Conservation (phyloP, 441 rosid species). For the Manihot esculenta region DNA sequence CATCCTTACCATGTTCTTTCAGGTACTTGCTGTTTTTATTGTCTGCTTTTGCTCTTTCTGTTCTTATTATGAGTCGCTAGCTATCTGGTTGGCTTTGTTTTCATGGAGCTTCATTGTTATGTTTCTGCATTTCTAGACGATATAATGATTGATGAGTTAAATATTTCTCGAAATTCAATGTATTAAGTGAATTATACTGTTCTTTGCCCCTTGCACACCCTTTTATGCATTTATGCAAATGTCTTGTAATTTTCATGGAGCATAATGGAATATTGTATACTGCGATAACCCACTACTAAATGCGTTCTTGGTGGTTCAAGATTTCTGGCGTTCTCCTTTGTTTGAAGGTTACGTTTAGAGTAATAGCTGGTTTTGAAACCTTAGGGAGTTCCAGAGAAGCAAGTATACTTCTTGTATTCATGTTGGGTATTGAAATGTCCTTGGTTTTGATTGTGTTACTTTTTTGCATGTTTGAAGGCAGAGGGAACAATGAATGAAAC, state of each 20-base stretch:
- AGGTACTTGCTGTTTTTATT: slow-evolving; percentile 34
- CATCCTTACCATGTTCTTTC: slow-evolving; percentile 79
- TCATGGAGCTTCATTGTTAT: not conserved
- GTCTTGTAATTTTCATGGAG: too few species aligned
- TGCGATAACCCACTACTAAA: not conserved
- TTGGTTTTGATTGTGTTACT: slow-evolving; percentile 10
- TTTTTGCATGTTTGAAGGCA: slow-evolving; percentile 50
- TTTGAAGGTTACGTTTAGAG: not conserved
- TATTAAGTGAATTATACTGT: too few species aligned
- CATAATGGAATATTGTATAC: not conserved
- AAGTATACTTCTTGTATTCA: not conserved
- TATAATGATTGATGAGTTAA: not conserved
- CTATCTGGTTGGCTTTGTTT: too few species aligned
- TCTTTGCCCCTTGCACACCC: too few species aligned
- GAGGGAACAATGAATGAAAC: slow-evolving; percentile 87
- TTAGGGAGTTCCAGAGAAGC: not conserved
- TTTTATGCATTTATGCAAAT: not conserved
- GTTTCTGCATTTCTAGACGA: not conserved
- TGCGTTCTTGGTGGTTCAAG: not conserved
- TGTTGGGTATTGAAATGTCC: not conserved
- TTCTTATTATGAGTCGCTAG: not conserved
- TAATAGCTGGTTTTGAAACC: not conserved
- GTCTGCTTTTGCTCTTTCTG: not conserved
- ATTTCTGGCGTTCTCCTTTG: not conserved
- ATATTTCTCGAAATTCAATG: not conserved